Evolutionary conservation across 1,284 basidiomycete genomes (phyloP).

Genomic region (Heterobasidion annosum): DNA sequence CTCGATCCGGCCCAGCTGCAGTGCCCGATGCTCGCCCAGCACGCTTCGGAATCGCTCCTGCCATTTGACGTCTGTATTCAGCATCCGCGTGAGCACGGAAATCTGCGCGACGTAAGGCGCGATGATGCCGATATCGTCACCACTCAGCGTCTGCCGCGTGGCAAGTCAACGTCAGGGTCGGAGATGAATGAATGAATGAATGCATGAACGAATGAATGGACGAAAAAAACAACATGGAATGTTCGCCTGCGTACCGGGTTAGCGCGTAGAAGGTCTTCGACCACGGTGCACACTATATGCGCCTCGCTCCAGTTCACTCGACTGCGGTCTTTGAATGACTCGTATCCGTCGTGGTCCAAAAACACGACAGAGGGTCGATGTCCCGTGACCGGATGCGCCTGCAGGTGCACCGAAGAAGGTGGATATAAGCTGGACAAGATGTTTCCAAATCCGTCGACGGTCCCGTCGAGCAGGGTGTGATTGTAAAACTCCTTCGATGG

Average conservation of each 20-base stretch:
- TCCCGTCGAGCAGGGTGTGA: constrained; percentile 62
- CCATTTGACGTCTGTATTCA: constrained; percentile 45
- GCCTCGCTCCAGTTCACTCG: constrained; percentile 71
- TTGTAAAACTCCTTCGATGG: constrained; percentile 82
- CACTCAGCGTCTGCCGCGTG: constrained; percentile 42
- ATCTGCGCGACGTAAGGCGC: constrained; percentile 84
- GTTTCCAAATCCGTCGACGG: constrained; percentile 47
- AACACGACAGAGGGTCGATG: constrained; percentile 59
- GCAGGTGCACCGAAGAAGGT: constrained; percentile 48
- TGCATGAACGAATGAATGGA: not conserved
- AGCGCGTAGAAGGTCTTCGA: constrained; percentile 67
- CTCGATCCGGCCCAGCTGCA: constrained; percentile 61
- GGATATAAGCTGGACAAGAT: constrained; percentile 45
- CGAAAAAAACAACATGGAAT: constrained; percentile 4
- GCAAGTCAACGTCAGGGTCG: not conserved
- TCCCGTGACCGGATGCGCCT: constrained; percentile 20
- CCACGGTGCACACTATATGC: constrained; percentile 65
- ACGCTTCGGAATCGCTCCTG: constrained; percentile 42
- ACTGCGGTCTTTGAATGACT: constrained; percentile 59
- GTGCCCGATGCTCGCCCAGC: constrained; percentile 56
- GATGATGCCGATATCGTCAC: constrained; percentile 79
- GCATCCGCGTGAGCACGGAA: constrained; percentile 52
- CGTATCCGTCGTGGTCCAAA: constrained; percentile 65
- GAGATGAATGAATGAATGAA: not conserved
- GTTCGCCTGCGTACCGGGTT: constrained; percentile 50